phyloP scores from a whole-genome alignment of 139 green algal species.

The Chara braunii region DNA sequence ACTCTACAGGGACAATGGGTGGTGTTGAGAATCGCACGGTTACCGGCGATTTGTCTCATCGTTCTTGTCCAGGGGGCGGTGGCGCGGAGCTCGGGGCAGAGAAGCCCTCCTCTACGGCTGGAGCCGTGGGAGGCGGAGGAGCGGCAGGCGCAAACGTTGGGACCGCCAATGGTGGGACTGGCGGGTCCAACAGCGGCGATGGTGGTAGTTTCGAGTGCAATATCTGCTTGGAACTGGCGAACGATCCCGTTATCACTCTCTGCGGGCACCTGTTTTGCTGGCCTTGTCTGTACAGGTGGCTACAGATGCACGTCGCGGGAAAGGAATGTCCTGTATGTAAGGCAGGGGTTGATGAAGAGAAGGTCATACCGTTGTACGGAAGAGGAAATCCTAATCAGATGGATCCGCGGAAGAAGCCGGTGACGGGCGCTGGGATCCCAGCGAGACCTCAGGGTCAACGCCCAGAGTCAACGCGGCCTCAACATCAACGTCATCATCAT shows the following conservation, averaged over 20 bases:
- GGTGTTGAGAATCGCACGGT: no score
- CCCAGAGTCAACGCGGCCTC: slow-evolving; percentile 1
- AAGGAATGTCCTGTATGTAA: slow-evolving; percentile 86
- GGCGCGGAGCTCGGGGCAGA: no score
- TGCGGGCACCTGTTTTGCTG: slow-evolving; percentile 96
- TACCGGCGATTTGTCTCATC: no score
- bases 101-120: no score
- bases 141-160: not conserved
- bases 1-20: no score
- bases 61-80: no score
- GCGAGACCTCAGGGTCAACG: slow-evolving; percentile 18
- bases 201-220: slow-evolving; percentile 78
- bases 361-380: slow-evolving; percentile 51
- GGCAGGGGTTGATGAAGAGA: slow-evolving; percentile 68
- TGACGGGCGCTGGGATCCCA: slow-evolving; percentile 18
- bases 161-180: not conserved
- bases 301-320: slow-evolving; percentile 61
- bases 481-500: no score
- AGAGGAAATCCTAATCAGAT: slow-evolving; percentile 1
- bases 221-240: slow-evolving; percentile 85
- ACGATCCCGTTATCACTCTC: slow-evolving; percentile 85
- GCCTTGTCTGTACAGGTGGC: slow-evolving; percentile 86
- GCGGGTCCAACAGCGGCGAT: slow-evolving; percentile 53
- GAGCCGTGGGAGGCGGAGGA: no score
- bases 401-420: slow-evolving; percentile 17